These are phyloP conservation scores for Groenewaldozyma auringiensis DNA, from an alignment of 1,139 yeast species.

Conservation along the genomic window DNA sequence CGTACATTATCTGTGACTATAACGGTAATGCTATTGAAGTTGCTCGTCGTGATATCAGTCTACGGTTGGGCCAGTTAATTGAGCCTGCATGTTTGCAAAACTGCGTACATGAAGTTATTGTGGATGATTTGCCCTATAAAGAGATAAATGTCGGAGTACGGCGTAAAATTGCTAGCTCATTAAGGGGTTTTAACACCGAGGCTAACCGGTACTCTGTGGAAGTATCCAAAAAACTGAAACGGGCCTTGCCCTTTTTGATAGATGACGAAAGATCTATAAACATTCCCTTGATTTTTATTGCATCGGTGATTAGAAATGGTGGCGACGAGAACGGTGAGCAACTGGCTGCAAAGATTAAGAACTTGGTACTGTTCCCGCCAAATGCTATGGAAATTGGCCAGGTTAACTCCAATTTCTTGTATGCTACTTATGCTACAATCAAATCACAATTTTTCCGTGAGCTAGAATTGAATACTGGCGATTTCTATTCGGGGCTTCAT, in stretches of 20 bases:
- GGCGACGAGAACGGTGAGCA: neutral
- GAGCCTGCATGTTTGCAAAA: neutral
- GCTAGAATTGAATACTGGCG: neutral
- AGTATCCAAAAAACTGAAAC: neutral
- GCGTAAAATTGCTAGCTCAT: neutral
- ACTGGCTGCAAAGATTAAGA: neutral
- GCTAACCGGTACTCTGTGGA: neutral
- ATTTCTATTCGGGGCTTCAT: slow-evolving; percentile 1
- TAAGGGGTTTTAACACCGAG: neutral
- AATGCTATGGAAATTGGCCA: neutral
- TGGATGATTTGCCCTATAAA: neutral
- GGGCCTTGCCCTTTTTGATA: neutral
- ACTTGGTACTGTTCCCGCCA: neutral
- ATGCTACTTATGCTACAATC: neutral
- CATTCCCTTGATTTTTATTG: neutral
- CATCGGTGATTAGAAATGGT: neutral
- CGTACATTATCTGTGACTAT: neutral
- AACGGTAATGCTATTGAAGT: slow-evolving; percentile 1
- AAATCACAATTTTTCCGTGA: neutral
- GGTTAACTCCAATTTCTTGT: neutral
- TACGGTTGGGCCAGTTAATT: neutral
- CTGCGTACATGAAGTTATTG: neutral
- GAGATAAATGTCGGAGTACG: neutral
- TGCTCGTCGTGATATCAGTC: neutral
- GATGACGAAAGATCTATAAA: neutral